Evolutionary conservation across 2,329 filamentous ascomycete genomes (phyloP).

Genomic region (Cryphonectria nitschkei): DNA sequence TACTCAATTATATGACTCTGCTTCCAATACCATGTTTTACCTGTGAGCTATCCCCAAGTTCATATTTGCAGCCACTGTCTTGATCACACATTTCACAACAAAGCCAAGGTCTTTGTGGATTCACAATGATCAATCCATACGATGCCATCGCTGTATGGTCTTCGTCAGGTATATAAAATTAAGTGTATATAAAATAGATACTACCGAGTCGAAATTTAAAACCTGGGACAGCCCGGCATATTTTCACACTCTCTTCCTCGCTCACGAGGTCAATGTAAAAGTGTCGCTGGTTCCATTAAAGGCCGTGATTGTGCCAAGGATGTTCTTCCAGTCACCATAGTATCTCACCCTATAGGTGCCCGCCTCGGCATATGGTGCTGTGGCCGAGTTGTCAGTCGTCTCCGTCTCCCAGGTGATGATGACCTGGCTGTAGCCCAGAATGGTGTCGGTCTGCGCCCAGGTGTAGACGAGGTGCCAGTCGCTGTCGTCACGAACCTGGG

Average conservation of each 20-base stretch:
- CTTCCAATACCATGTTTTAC: background rate
- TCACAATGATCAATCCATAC: background rate
- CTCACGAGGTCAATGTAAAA: conserved; percentile 34
- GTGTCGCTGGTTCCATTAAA: conserved; percentile 52
- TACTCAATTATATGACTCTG: background rate
- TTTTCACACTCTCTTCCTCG: no score
- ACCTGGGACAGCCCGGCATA: background rate
- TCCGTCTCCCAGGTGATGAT: conserved; percentile 79
- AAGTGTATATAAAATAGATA: background rate
- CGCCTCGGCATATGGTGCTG: conserved; percentile 56
- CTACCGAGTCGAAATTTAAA: background rate
- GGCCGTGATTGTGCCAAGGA: conserved; percentile 62
- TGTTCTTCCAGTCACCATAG: conserved; percentile 76
- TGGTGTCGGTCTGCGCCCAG: conserved; percentile 73
- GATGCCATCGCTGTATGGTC: background rate
- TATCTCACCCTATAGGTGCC: conserved; percentile 80
- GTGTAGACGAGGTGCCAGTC: conserved; percentile 84
- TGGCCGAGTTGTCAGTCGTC: conserved; percentile 72
- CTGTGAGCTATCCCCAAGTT: no score
- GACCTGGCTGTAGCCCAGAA: conserved; percentile 77
- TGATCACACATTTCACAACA: background rate
- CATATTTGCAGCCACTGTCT: background rate
- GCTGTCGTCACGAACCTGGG: conserved; percentile 68
- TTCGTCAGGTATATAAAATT: background rate
- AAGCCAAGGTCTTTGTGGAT: background rate